phyloP scores from a whole-genome alignment of 257 asterid species.

The Scutellaria galericulata region DNA sequence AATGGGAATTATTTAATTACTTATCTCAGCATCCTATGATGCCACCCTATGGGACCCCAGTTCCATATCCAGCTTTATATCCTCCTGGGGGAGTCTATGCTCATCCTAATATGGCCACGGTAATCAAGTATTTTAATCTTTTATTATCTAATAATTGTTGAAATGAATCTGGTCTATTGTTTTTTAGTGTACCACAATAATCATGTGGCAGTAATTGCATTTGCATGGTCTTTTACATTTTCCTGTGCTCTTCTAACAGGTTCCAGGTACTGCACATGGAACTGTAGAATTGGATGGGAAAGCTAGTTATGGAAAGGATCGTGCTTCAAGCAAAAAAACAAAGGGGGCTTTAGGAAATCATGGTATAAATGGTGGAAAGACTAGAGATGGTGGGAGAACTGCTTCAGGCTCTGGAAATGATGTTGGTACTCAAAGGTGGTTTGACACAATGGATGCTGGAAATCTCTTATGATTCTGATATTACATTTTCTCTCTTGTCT shows the following conservation, averaged over 20 bases:
- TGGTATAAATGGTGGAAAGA: slow-evolving; percentile 52
- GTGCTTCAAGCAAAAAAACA: slow-evolving; percentile 56
- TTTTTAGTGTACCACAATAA: neutral
- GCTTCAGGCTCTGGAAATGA: slow-evolving; percentile 91
- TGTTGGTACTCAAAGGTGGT: slow-evolving; percentile 82
- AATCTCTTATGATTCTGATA: neutral
- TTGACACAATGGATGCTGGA: slow-evolving; percentile 27
- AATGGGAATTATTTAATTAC: slow-evolving; percentile 14
- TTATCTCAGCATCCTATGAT: slow-evolving; percentile 84
- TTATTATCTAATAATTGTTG: slow-evolving; percentile 23
- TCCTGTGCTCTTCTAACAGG: slow-evolving; percentile 40
- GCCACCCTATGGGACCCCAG: slow-evolving; percentile 97
- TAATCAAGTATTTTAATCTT: slow-evolving; percentile 39
- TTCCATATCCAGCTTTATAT: slow-evolving; percentile 91
- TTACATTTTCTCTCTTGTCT: slow-evolving; percentile 12
- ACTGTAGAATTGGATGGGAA: slow-evolving; percentile 66
- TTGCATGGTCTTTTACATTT: slow-evolving; percentile 24
- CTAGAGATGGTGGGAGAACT: slow-evolving; percentile 64
- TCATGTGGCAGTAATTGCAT: neutral
- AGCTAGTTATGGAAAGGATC: slow-evolving; percentile 66
- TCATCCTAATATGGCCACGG: slow-evolving; percentile 91
- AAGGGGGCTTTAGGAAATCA: slow-evolving; percentile 58
- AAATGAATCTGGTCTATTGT: slow-evolving; percentile 3
- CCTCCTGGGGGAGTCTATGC: slow-evolving; percentile 91
- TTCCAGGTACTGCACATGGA: slow-evolving; percentile 55